These are phyloP conservation scores for Ascochyta viciae-villosae DNA, from an alignment of 2,329 filamentous ascomycete genomes.

Conservation along the genomic window DNA sequence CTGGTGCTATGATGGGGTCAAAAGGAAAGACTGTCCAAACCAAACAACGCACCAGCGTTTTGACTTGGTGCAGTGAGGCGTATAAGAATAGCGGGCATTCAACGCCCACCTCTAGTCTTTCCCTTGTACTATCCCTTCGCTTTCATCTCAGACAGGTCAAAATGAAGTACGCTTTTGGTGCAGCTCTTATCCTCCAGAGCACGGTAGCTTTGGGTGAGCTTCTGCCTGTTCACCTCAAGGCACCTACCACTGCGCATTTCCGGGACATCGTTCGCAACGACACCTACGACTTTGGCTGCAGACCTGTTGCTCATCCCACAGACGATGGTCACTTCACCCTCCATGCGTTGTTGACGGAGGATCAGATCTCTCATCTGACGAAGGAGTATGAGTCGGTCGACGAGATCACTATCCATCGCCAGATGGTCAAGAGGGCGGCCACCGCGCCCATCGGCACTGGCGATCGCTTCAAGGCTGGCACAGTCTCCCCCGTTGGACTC, in stretches of 20 bases:
- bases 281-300: conserved; percentile 46
- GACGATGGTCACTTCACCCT: conserved; percentile 42
- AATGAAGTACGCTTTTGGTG: conserved; percentile 44
- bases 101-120: background rate
- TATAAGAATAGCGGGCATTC: conserved; percentile 2
- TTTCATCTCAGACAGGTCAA: background rate
- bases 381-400: conserved; percentile 32
- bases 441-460: conserved; percentile 48
- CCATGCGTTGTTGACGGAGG: conserved; percentile 43
- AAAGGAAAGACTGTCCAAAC: conserved; percentile 7
- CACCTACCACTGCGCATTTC: conserved; percentile 40
- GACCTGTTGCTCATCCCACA: conserved; percentile 39
- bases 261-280: conserved; percentile 44
- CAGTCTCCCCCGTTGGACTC: conserved; percentile 51
- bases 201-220: conserved; percentile 39
- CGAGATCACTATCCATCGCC: conserved; percentile 33
- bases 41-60: background rate
- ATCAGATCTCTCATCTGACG: conserved; percentile 41
- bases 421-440: conserved; percentile 37
- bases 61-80: background rate
- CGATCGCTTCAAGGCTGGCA: conserved; percentile 53
- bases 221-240: conserved; percentile 41
- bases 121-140: background rate
- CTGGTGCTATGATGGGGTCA: conserved; percentile 9
- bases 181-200: conserved; percentile 38